Evolutionary conservation across 495 filamentous ascomycete genomes (phyloP).

Genomic region (Lindgomyces ingoldianus): DNA sequence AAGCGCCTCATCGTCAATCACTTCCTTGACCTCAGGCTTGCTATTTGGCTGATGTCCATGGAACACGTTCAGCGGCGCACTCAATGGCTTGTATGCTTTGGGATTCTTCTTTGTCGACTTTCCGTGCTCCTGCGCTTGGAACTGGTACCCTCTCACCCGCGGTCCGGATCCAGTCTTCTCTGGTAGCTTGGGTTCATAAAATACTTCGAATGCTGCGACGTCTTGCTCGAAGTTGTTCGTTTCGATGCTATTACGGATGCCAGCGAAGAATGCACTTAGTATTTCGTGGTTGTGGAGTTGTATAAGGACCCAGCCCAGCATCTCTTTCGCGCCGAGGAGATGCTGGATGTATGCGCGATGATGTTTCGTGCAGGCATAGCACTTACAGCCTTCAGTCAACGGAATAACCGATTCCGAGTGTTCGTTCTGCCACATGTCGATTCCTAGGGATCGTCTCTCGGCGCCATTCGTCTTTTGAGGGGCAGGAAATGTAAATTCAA

Average conservation of each 20-base stretch:
- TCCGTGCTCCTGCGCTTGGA: background rate
- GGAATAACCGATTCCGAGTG: slow-evolving; percentile 62
- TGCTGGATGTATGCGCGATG: slow-evolving; percentile 87
- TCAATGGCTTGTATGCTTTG: slow-evolving; percentile 13
- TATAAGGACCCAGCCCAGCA: slow-evolving; percentile 91
- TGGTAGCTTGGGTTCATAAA: slow-evolving; percentile 70
- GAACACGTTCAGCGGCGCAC: background rate
- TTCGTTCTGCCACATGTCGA: slow-evolving; percentile 68
- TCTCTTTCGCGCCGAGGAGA: slow-evolving; percentile 83
- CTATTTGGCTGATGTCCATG: slow-evolving; percentile 21
- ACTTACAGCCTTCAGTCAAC: slow-evolving; percentile 63
- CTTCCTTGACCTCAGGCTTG: slow-evolving; percentile 10
- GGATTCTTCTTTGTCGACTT: slow-evolving; percentile 17
- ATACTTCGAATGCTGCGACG: slow-evolving; percentile 54
- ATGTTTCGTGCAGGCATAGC: slow-evolving; percentile 83
- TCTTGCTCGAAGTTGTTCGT: slow-evolving; percentile 65
- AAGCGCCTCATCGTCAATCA: slow-evolving; percentile 26
- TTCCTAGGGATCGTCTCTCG: slow-evolving; percentile 56
- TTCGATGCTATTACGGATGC: slow-evolving; percentile 62
- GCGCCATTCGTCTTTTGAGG: background rate
- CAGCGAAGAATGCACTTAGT: slow-evolving; percentile 70
- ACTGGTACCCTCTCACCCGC: slow-evolving; percentile 44
- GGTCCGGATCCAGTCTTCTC: slow-evolving; percentile 75
- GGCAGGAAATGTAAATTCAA: slow-evolving; percentile 74
- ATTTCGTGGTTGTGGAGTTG: slow-evolving; percentile 85